A percentile compares a stretch with the other conserved stretches of the same genome.
Evolutionary conservation across 2,329 filamentous ascomycete species (phyloP).

Genomic region (Alternaria triticimaculans): DNA sequence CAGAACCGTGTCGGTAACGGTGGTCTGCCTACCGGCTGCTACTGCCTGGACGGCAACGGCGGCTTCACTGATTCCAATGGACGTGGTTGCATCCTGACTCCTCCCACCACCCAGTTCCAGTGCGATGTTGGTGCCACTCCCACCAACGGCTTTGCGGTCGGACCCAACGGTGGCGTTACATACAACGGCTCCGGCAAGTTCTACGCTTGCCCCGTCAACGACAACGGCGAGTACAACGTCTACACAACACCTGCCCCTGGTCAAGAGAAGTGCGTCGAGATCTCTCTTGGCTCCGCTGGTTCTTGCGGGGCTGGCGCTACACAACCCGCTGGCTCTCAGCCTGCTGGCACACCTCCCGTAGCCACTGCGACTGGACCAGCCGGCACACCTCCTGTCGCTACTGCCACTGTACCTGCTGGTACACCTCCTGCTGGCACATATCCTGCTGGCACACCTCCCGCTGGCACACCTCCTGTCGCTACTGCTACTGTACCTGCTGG

Average conservation of each 20-base stretch:
- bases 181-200: slow-evolving; percentile 62
- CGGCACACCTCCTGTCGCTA: neutral
- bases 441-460: neutral
- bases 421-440: neutral
- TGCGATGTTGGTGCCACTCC: slow-evolving; percentile 61
- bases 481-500: neutral
- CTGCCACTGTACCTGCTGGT: neutral
- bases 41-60: slow-evolving; percentile 60
- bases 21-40: slow-evolving; percentile 56
- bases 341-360: neutral
- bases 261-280: slow-evolving; percentile 58
- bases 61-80: slow-evolving; percentile 62
- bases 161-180: slow-evolving; percentile 59
- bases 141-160: slow-evolving; percentile 63
- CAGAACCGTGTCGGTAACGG: slow-evolving; percentile 66
- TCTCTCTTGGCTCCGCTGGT: slow-evolving; percentile 50
- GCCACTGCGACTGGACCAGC: neutral
- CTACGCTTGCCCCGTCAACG: slow-evolving; percentile 66
- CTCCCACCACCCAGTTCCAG: slow-evolving; percentile 65
- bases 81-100: slow-evolving; percentile 68
- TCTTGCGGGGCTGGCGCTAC: slow-evolving; percentile 25
- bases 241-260: slow-evolving; percentile 54
- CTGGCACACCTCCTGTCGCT: neutral
- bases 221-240: slow-evolving; percentile 62
- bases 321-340: neutral